Evolutionary conservation across 116 monocot species (phyloP).

Genomic region (Phalaenopsis hybrid): DNA sequence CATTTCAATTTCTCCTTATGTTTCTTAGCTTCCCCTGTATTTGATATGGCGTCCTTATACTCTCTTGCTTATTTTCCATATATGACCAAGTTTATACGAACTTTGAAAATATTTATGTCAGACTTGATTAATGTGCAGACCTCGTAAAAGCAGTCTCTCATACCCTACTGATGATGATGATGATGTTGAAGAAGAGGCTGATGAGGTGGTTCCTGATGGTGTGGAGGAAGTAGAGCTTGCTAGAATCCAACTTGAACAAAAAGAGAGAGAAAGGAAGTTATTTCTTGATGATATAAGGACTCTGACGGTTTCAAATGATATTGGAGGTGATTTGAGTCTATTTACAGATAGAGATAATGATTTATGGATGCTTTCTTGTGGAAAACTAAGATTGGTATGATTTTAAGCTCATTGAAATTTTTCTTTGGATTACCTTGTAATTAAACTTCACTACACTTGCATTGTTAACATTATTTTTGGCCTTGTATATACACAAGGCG

Average conservation of each 20-base stretch:
- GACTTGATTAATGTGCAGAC: constrained; percentile 37
- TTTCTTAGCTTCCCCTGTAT: not conserved
- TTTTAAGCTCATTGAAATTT: not conserved
- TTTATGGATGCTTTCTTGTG: constrained; percentile 78
- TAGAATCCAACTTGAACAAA: constrained; percentile 71
- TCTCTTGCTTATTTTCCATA: not conserved
- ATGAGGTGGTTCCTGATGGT: constrained; percentile 98
- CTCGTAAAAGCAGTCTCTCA: constrained; percentile 76
- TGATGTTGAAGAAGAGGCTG: constrained; percentile 89
- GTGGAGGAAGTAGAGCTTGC: constrained; percentile 99
- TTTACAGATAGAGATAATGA: constrained; percentile 45
- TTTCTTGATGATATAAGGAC: constrained; percentile 85
- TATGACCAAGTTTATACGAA: not conserved
- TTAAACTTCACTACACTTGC: not conserved
- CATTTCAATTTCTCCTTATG: not conserved
- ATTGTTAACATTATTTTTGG: not conserved
- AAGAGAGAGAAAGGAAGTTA: constrained; percentile 83
- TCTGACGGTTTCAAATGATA: constrained; percentile 34
- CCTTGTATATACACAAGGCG: not conserved
- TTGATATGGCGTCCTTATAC: not conserved
- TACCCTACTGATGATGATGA: constrained; percentile 83
- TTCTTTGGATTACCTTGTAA: not conserved
- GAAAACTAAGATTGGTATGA: constrained; percentile 58
- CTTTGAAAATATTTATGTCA: constrained; percentile 1
- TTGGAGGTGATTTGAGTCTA: constrained; percentile 14